Base-by-base conservation (phyloP, 169 alveolate genomes). In the Plasmodium fragile region DNA sequence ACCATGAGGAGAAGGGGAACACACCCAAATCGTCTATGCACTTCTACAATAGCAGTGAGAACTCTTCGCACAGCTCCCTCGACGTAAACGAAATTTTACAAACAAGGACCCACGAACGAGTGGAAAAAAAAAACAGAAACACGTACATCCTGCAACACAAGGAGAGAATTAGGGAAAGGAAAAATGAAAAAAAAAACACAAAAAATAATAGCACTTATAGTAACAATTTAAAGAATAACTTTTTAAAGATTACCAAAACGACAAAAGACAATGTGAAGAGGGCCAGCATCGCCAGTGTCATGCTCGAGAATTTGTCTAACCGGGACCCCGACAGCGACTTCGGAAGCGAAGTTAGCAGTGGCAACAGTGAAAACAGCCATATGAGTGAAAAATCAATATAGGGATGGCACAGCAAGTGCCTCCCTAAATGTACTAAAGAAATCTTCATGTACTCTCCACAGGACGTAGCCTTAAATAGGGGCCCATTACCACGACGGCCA, bases 211-310 rank as follows among this genome's bases (percentile, higher is more conserved):
- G 59, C 59, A 49, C 65, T 7, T 3, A 45, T 65, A 65, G n/a
- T 25, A 18, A 10, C 36, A 65, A 65, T 84, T 75, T 84, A 34
- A 84, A 73, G 11, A 25, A 39, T 22, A 84, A 73, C 16, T 49
- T 72, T 13, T 72, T 84, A 43, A 84, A 45, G 43, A 84, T 77
- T 49, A 84, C 32, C 78, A 73, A 72, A 41, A 52, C 72, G 4
- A 32, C 93, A 52, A 84, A 84, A 45, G 93, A 84, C 13, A 84
- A 84, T 75, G 55, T 69, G 1, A 84, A 84, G 80, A 84, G 93
- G 78, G 93, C 93, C 65, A 84, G 93, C 28, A 77, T 77, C 8
- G 93, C 93, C 4, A 73, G 81, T 10, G 80, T 52, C 28, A 84
- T 84, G 80, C 65, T 84, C 59, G 81, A 84, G 65, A 84, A 84